Evolutionary conservation across 192 early-diverging fungal species (phyloP), one percentile per base, ranked within the genome.

Genomic region (Dimargaris cristalligena): DNA sequence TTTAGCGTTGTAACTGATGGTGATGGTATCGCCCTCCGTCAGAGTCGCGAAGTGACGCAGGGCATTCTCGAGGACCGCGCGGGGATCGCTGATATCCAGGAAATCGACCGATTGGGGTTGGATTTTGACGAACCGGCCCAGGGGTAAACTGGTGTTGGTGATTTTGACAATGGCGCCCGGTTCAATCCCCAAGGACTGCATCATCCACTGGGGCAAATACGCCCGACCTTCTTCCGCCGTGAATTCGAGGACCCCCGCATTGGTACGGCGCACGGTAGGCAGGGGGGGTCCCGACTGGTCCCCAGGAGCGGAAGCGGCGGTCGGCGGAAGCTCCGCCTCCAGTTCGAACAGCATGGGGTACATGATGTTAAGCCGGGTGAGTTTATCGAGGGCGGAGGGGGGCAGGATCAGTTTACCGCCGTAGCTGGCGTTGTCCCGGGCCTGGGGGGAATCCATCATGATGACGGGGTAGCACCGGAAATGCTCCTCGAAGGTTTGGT

Each of bases 171-270:
- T 60, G 22, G 82, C 70, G 9, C 94, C 92, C 49, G 86, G 83
- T 48, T 83, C 64, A 34, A 94, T 63, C 23, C 71, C 56, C 57
- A 99, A 71, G 3, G 86, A 86, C 62, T 85, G 78, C 91, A 97
- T 94, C 93, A 99, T 94, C 96, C 96, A 99, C 44, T 90, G 87
- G 52, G 96, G 96, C 45, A 99, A 65, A 66, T 96, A 99, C 10
- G 83, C 86, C 10, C 89, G 72, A 32, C 96, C 96, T 74, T 97
- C 93, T 67, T 96, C 94, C 13, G 96, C 94, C 34, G 87, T 92
- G 64, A 99, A 99, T 74, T 99, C 94, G 10, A 99, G 80, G 10
- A 99, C 96, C 61, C 96, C 96, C 29, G 93, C 90, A 61, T 99
- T 92, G 20, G 94, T 85, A 46, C 77, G 70, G 57, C 62, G 74